Percentiles rank a stretch among this genome's conserved stretches.
Evolutionary conservation across 2,329 filamentous ascomycete genomes (phyloP).

Genomic region (Fusarium continuum): DNA sequence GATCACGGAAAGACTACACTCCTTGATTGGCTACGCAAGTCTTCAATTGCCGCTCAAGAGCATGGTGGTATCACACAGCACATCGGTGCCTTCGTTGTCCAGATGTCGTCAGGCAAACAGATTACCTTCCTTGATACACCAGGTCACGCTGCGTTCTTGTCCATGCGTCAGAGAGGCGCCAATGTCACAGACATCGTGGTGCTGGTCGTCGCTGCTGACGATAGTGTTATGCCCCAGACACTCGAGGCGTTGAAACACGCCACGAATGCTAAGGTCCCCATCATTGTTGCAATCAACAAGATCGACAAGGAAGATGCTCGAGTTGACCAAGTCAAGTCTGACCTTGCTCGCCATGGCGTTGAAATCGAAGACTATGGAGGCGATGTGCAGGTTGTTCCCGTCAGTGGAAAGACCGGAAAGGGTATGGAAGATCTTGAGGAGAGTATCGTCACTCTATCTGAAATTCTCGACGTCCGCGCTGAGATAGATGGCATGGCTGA

Average conservation of each 20-base stretch:
- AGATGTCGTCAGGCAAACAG: slow-evolving; percentile 82
- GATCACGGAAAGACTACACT: slow-evolving; percentile 99
- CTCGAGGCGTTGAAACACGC: slow-evolving; percentile 96
- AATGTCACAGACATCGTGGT: slow-evolving; percentile 98
- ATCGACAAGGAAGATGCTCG: slow-evolving; percentile 88
- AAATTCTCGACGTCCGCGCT: slow-evolving; percentile 89
- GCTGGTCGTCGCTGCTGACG: slow-evolving; percentile 93
- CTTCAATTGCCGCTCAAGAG: slow-evolving; percentile 88
- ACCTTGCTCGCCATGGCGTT: slow-evolving; percentile 83
- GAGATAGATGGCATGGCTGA: slow-evolving; percentile 81
- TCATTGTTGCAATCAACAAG: slow-evolving; percentile 98
- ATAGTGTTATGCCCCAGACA: slow-evolving; percentile 97
- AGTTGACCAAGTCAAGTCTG: slow-evolving; percentile 84
- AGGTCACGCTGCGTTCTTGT: slow-evolving; percentile 93
- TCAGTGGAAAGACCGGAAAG: slow-evolving; percentile 92
- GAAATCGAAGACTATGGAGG: slow-evolving; percentile 96
- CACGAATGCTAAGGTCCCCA: slow-evolving; percentile 84
- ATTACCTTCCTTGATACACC: slow-evolving; percentile 98
- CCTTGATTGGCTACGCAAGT: slow-evolving; percentile 91
- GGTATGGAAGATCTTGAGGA: slow-evolving; percentile 95
- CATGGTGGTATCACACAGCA: slow-evolving; percentile 98
- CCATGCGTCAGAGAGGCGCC: slow-evolving; percentile 94
- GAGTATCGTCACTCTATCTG: slow-evolving; percentile 83
- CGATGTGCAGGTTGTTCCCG: slow-evolving; percentile 89
- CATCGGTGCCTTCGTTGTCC: slow-evolving; percentile 95